These are phyloP conservation scores for Ophiostoma ulmi DNA, from an alignment of 2,329 filamentous ascomycete genomes.

Conservation along the genomic window DNA sequence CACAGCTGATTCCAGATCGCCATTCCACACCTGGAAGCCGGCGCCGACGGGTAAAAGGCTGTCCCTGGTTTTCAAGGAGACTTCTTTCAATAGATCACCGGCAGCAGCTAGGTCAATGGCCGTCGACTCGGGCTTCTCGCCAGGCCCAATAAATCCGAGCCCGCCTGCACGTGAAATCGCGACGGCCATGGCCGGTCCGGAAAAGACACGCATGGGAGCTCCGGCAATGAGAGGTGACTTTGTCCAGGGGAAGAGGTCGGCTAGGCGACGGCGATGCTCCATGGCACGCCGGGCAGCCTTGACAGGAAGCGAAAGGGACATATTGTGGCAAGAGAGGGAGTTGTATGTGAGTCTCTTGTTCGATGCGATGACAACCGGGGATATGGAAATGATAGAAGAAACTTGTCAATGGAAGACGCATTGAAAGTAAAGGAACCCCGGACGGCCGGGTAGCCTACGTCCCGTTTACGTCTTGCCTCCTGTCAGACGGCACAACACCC, in stretches of 20 bases:
- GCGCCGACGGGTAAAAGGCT: constrained; percentile 49
- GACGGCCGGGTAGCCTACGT: too few species aligned
- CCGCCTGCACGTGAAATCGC: constrained; percentile 41
- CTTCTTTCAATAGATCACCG: background rate
- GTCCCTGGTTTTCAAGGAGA: constrained; percentile 34
- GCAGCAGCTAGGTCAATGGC: constrained; percentile 16
- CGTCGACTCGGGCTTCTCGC: constrained; percentile 24
- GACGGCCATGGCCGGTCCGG: constrained; percentile 38
- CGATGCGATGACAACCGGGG: background rate
- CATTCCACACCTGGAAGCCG: constrained; percentile 57
- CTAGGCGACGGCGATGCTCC: constrained; percentile 14
- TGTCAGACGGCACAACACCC: background rate
- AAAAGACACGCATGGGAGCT: constrained; percentile 40
- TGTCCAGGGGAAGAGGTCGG: constrained; percentile 36
- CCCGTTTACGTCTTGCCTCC: background rate
- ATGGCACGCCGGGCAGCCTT: constrained; percentile 21
- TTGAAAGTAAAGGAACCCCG: background rate
- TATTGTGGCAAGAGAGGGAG: background rate
- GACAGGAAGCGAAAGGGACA: constrained; percentile 17
- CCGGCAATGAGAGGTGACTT: constrained; percentile 38
- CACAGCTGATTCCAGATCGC: constrained; percentile 41
- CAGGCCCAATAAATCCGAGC: constrained; percentile 34
- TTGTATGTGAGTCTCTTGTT: too few species aligned
- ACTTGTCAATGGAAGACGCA: background rate
- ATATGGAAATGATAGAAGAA: background rate